Percentiles rank a stretch among this genome's conserved stretches.
These are phyloP conservation scores for Kodamaea leandrae DNA, from an alignment of 805 yeast species.

Conservation along the genomic window DNA sequence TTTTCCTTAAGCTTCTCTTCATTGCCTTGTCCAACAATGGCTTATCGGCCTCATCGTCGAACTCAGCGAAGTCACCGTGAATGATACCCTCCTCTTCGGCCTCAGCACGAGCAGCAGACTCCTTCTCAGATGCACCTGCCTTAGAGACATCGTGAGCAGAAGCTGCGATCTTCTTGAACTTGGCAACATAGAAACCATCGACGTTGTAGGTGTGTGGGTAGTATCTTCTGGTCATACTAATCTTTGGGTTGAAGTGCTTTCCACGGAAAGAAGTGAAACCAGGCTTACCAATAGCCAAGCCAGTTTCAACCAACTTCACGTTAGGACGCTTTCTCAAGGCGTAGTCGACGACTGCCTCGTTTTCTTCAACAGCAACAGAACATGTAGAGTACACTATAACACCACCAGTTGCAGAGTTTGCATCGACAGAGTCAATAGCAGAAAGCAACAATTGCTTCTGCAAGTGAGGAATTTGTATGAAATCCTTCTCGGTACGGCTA, in stretches of 20 bases:
- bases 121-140: constrained; percentile 88
- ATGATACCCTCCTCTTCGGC: constrained; percentile 79
- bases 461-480: constrained; percentile 92
- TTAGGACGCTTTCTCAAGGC: constrained; percentile 95
- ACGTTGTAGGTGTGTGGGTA: constrained; percentile 98
- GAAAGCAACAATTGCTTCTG: constrained; percentile 91
- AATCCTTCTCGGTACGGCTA: constrained; percentile 92
- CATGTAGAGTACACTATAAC: constrained; percentile 95
- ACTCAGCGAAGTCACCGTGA: constrained; percentile 80
- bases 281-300: constrained; percentile 89
- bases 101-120: constrained; percentile 74
- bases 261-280: constrained; percentile 95
- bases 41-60: constrained; percentile 74
- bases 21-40: constrained; percentile 67
- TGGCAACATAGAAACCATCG: constrained; percentile 97
- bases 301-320: constrained; percentile 90
- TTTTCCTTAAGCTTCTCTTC: constrained; percentile 61
- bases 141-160: constrained; percentile 81
- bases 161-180: constrained; percentile 85
- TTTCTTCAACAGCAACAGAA: constrained; percentile 97
- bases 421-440: constrained; percentile 97
- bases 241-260: constrained; percentile 74
- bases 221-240: constrained; percentile 86
- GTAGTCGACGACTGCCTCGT: constrained; percentile 97
- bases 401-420: constrained; percentile 89